phyloP scores from a whole-genome alignment of 768 basidiomycete genomes.

The Butyriboletus loyo region DNA sequence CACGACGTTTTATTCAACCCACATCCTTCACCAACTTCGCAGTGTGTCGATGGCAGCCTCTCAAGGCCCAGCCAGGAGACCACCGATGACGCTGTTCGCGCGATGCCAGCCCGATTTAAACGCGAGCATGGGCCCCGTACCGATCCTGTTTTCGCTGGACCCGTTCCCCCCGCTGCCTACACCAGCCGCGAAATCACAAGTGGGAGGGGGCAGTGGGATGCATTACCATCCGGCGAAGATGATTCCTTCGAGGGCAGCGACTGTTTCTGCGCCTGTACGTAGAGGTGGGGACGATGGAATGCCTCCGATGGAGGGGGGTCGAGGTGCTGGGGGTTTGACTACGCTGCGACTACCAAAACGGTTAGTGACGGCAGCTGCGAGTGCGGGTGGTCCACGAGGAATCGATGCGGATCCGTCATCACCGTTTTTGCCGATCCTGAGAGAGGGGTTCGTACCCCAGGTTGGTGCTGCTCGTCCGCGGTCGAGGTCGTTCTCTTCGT shows the following conservation, averaged over 20 bases:
- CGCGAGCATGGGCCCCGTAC: constrained; percentile 52
- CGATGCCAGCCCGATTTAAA: constrained; percentile 50
- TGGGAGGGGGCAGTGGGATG: background rate
- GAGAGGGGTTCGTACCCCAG: constrained; percentile 65
- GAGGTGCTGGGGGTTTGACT: background rate
- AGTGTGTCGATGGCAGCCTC: constrained; percentile 4
- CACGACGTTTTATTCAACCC: constrained; percentile 28
- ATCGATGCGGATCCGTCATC: background rate
- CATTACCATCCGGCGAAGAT: background rate
- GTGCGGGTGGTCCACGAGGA: background rate
- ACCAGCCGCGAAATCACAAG: background rate
- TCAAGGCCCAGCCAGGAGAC: constrained; percentile 23
- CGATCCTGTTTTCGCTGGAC: constrained; percentile 57
- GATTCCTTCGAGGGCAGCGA: constrained; percentile 27
- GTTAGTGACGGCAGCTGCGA: background rate
- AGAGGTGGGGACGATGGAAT: constrained; percentile 4
- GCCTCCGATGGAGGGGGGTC: background rate
- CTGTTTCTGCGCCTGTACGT: constrained; percentile 31
- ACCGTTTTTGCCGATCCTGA: constrained; percentile 37
- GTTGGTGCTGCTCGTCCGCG: constrained; percentile 47
- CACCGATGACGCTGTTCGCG: constrained; percentile 55
- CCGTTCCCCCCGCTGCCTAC: constrained; percentile 36
- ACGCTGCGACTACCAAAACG: constrained; percentile 21
- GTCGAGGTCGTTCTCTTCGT: constrained; percentile 76
- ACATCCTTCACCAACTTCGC: constrained; percentile 27